Base-by-base conservation (phyloP, 2,329 filamentous ascomycete genomes). In the Podosphaera fusca region DNA sequence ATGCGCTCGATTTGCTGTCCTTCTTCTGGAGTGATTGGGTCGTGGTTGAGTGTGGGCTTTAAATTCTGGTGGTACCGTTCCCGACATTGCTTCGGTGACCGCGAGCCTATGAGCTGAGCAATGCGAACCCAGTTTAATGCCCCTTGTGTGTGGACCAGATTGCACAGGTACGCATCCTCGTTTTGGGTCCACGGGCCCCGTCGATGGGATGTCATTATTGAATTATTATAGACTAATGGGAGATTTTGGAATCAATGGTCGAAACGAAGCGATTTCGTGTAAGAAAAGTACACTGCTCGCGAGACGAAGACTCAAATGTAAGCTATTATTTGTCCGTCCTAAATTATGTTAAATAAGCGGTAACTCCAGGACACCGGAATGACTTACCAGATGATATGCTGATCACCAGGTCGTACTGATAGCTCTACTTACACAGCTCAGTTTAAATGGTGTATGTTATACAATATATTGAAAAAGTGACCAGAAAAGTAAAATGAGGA, bases 11-110 rank as follows among this genome's bases (percentile, higher is more conserved):
- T 95, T 64, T 80, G 66, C 45, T 75, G 69, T 1, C 84, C 83
- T 69, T 90, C 85, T 40, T 84, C 78, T 0, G 76, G 70, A 3
- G 80, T 80, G 66, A 89, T 87, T 57, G 85, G 84, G 21, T 81
- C 77, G 64, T 86, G 84, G 67, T 84, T 85, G 42, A 89, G 72
- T 1, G 74, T 72, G 1, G 84, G 82, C 69, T 87, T 95, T 51
- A 96, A 75, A 68, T 95, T 95, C 67, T 96, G 90, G 67, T 95
- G 87, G 67, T 85, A 96, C 53, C 90, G 79, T 72, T 96, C 90
- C 58, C 90, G 81, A 69, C 90, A 96, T 72, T 96, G 90, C 73
- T 96, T 96, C 56, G 90, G 84, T 31, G 87, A 87, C 60, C 90
- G 80, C 33, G 84, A 82, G 59, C 78, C 76, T 64, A 95, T 81